A percentile compares a stretch with the other conserved stretches of the same genome.
phyloP scores from a whole-genome alignment of 176 grass and related monocot genomes.

The Oryza nivara region DNA sequence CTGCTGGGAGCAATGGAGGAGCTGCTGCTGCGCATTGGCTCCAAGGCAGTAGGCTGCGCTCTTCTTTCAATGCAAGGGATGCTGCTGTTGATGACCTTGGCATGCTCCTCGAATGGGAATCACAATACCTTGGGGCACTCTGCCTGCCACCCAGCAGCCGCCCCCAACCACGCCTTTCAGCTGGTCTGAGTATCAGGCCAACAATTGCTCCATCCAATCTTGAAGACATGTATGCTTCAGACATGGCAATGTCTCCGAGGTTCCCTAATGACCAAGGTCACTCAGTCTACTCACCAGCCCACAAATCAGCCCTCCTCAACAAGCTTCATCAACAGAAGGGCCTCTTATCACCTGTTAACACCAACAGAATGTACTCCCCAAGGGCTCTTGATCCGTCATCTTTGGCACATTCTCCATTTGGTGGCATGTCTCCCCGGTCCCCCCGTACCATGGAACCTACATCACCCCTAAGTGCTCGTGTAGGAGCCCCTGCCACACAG shows the following conservation, averaged over 20 bases:
- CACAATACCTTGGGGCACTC: slow-evolving; percentile 70
- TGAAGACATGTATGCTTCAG: slow-evolving; percentile 73
- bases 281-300: slow-evolving; percentile 62
- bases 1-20: slow-evolving; percentile 46
- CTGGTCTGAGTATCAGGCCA: slow-evolving; percentile 48
- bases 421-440: slow-evolving; percentile 62
- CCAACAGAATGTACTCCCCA: slow-evolving; percentile 65
- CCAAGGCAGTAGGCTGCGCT: slow-evolving; percentile 77
- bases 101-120: slow-evolving; percentile 57
- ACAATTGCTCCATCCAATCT: slow-evolving; percentile 60
- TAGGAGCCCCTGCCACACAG: slow-evolving; percentile 45
- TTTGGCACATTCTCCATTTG: slow-evolving; percentile 51
- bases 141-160: slow-evolving; percentile 45
- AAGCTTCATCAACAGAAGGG: slow-evolving; percentile 63
- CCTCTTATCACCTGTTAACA: slow-evolving; percentile 75
- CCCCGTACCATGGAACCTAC: slow-evolving; percentile 72
- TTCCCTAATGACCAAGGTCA: slow-evolving; percentile 74
- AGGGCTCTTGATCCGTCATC: slow-evolving; percentile 60
- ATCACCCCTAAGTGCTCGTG: slow-evolving; percentile 58
- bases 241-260: slow-evolving; percentile 68
- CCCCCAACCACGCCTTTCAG: slow-evolving; percentile 36
- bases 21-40: slow-evolving; percentile 46
- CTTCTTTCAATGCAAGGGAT: slow-evolving; percentile 88
- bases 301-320: slow-evolving; percentile 79
- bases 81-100: slow-evolving; percentile 67